Percentiles rank a stretch among this genome's conserved stretches.
Conservation (phyloP, 2,329 filamentous ascomycete species). For the Meredithiella fracta region DNA sequence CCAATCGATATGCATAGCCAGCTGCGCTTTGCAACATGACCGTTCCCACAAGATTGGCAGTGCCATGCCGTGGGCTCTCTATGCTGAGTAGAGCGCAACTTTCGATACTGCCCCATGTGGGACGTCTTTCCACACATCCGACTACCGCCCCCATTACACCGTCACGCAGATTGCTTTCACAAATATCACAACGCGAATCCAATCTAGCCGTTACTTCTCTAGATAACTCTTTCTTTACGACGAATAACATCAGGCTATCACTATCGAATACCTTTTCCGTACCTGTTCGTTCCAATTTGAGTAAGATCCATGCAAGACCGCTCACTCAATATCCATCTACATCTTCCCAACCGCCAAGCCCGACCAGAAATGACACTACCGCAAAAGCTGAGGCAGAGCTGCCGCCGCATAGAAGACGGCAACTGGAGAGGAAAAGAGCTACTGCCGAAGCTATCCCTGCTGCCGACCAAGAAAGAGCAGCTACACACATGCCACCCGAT, state of each 20-base stretch:
- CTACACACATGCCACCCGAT: conserved; percentile 26
- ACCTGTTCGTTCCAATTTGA: background rate
- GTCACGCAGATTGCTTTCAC: background rate
- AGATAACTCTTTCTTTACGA: conserved; percentile 11
- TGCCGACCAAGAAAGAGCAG: conserved; percentile 15
- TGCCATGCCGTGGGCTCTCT: conserved; percentile 3
- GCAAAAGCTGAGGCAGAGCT: background rate
- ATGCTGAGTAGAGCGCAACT: conserved; percentile 6
- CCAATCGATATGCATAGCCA: conserved; percentile 9
- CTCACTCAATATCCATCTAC: conserved; percentile 6
- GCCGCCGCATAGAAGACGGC: conserved; percentile 14
- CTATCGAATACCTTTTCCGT: conserved; percentile 10
- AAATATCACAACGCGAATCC: conserved; percentile 2
- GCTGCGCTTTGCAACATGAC: conserved; percentile 12
- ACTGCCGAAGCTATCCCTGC: conserved; percentile 8
- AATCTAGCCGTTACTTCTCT: background rate
- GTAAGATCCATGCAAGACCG: conserved; percentile 5
- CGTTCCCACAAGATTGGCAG: conserved; percentile 12
- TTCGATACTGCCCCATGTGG: background rate
- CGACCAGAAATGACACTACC: background rate
- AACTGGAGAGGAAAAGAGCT: conserved; percentile 13
- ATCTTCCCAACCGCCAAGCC: background rate
- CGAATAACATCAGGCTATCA: conserved; percentile 8
- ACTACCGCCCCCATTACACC: background rate
- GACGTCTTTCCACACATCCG: background rate